Evolutionary conservation across 768 basidiomycete species (phyloP).

Genomic region (Tricholoma terreum): DNA sequence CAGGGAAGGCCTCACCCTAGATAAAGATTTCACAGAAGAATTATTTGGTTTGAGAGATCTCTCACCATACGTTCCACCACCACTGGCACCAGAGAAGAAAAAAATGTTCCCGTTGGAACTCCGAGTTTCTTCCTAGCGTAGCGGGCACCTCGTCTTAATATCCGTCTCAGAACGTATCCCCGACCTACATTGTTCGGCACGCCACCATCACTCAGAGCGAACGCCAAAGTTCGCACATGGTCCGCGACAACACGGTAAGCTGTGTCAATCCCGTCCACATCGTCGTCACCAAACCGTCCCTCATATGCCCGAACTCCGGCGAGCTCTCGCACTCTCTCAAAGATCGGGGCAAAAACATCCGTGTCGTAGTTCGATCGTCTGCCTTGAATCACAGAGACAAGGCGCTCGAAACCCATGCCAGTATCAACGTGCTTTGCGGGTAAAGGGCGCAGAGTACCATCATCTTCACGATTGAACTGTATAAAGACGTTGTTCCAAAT

Average conservation of each 20-base stretch:
- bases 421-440: slow-evolving; percentile 97
- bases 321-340: slow-evolving; percentile 80
- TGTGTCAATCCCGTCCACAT: slow-evolving; percentile 91
- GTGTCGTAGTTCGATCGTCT: slow-evolving; percentile 97
- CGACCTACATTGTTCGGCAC: slow-evolving; percentile 95
- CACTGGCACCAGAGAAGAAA: slow-evolving; percentile 87
- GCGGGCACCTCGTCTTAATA: slow-evolving; percentile 89
- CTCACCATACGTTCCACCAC: slow-evolving; percentile 86
- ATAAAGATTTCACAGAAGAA: slow-evolving; percentile 3
- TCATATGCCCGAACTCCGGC: slow-evolving; percentile 85
- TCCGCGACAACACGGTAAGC: slow-evolving; percentile 97
- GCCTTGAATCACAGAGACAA: slow-evolving; percentile 92
- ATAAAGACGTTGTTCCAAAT: slow-evolving; percentile 99
- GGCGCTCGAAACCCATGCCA: slow-evolving; percentile 98
- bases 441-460: slow-evolving; percentile 73
- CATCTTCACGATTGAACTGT: slow-evolving; percentile 94
- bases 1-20: slow-evolving; percentile 88
- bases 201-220: slow-evolving; percentile 95
- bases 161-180: slow-evolving; percentile 95
- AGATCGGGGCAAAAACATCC: slow-evolving; percentile 90
- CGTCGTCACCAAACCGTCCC: slow-evolving; percentile 94
- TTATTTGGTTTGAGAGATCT: not conserved
- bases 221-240: slow-evolving; percentile 92
- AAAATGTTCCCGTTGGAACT: slow-evolving; percentile 91
- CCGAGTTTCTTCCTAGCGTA: slow-evolving; percentile 94